Evolutionary conservation across 805 yeast genomes (phyloP).

Genomic region (Ogataea zsoltii): DNA sequence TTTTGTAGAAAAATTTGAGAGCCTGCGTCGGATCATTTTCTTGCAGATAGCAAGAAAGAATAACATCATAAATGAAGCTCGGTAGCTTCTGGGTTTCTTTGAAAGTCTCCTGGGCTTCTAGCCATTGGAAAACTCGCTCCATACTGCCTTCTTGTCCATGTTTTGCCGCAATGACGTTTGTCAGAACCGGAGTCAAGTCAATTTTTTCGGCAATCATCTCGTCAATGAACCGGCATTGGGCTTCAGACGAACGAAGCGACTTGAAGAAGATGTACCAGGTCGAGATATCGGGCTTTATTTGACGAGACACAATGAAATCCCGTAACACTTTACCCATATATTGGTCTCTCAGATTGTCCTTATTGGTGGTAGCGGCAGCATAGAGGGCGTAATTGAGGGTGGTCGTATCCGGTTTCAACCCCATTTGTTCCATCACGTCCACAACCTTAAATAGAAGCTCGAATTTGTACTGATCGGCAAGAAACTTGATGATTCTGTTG

Average conservation of each 20-base stretch:
- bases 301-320: not conserved
- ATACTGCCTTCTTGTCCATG: not conserved
- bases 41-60: constrained; percentile 7
- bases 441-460: not conserved
- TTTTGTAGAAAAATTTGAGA: constrained; percentile 1
- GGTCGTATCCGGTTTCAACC: constrained; percentile 2
- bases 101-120: not conserved
- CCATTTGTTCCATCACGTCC: constrained; percentile 1
- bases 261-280: constrained; percentile 13
- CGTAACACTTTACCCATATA: not conserved
- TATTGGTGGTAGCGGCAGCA: constrained; percentile 5
- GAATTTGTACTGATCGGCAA: constrained; percentile 4
- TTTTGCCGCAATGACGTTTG: not conserved
- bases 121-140: constrained; percentile 8
- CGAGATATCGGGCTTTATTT: constrained; percentile 8
- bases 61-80: not conserved
- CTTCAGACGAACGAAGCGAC: not conserved
- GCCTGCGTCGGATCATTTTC: constrained; percentile 6
- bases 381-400: constrained; percentile 10
- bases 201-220: constrained; percentile 2
- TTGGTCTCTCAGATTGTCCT: not conserved
- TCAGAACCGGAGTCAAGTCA: constrained; percentile 6
- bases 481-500: constrained; percentile 8
- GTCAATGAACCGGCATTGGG: not conserved
- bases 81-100: not conserved